These are phyloP conservation scores for Rhodotorula kratochvilovae DNA, from an alignment of 768 basidiomycete genomes.

Conservation along the genomic window DNA sequence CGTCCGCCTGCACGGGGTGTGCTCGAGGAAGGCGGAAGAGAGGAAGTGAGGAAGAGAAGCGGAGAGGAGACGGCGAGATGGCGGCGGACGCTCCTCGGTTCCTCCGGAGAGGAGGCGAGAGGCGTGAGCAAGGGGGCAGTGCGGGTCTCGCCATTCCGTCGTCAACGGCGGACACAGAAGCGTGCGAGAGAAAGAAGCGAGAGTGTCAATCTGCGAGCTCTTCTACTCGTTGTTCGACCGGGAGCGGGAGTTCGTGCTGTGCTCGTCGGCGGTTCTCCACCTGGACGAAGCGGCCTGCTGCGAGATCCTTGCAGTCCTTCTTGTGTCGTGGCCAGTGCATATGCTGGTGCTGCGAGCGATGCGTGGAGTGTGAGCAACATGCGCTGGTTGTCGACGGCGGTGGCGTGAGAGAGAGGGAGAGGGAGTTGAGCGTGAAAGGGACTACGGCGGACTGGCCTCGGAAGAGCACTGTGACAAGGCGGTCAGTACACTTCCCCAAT, in stretches of 20 bases:
- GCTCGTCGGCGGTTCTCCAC: slow-evolving; percentile 20
- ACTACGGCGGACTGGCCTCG: slow-evolving; percentile 10
- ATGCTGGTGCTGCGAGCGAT: slow-evolving; percentile 21
- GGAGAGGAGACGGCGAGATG: not conserved
- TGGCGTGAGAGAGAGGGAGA: too few species aligned
- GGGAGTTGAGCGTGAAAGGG: too few species aligned
- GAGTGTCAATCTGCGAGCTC: too few species aligned
- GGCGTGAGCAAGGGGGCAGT: too few species aligned
- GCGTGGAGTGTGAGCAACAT: not conserved
- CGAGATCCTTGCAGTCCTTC: slow-evolving; percentile 28
- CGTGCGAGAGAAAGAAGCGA: too few species aligned
- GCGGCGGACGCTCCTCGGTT: too few species aligned
- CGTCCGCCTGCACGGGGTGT: too few species aligned
- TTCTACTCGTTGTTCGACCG: not conserved
- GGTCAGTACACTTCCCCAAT: not conserved
- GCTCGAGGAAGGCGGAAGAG: too few species aligned
- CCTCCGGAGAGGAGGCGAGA: too few species aligned
- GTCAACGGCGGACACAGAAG: too few species aligned
- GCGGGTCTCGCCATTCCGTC: too few species aligned
- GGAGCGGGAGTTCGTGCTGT: not conserved
- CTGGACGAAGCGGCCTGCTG: slow-evolving; percentile 4
- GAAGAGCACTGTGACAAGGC: slow-evolving; percentile 12
- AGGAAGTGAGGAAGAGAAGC: not conserved
- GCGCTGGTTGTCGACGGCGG: not conserved
- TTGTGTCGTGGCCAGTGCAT: slow-evolving; percentile 24